These are phyloP conservation scores for Aspergillus egyptiacus DNA, from an alignment of 495 filamentous ascomycete species.

Conservation along the genomic window DNA sequence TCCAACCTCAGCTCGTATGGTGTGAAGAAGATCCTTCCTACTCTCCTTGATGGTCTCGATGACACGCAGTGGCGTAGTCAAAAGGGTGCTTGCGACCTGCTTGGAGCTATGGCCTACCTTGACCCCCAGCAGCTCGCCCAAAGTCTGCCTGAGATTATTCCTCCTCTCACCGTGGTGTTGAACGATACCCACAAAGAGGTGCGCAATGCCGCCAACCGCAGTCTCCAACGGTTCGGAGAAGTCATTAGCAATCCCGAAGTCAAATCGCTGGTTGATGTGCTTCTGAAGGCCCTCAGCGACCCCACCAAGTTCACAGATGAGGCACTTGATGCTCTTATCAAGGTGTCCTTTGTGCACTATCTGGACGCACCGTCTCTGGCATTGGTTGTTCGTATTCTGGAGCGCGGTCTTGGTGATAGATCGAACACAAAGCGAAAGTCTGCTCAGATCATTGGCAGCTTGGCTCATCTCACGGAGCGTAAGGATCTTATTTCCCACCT, in stretches of 20 bases:
- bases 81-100: slow-evolving; percentile 91
- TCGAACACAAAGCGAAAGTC: slow-evolving; percentile 94
- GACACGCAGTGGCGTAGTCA: slow-evolving; percentile 97
- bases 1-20: slow-evolving; percentile 88
- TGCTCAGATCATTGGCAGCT: slow-evolving; percentile 91
- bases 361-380: slow-evolving; percentile 92
- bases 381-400: slow-evolving; percentile 87
- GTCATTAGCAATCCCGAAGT: slow-evolving; percentile 98
- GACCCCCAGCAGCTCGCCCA: slow-evolving; percentile 89
- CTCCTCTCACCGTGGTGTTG: slow-evolving; percentile 83
- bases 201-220: slow-evolving; percentile 81
- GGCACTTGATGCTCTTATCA: slow-evolving; percentile 88
- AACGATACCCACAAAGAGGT: slow-evolving; percentile 99
- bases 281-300: slow-evolving; percentile 94
- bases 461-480: slow-evolving; percentile 93
- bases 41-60: slow-evolving; percentile 84
- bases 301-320: slow-evolving; percentile 97
- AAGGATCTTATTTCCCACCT: slow-evolving; percentile 89
- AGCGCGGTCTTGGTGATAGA: slow-evolving; percentile 82
- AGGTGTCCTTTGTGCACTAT: slow-evolving; percentile 93
- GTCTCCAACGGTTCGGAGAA: slow-evolving; percentile 93
- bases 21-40: slow-evolving; percentile 89
- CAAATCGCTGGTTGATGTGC: slow-evolving; percentile 78
- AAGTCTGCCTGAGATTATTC: slow-evolving; percentile 93
- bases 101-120: slow-evolving; percentile 97